Evolutionary conservation across 768 basidiomycete genomes (phyloP), one percentile per base, ranked within the genome.

Genomic region (Coprinellus micaceus): DNA sequence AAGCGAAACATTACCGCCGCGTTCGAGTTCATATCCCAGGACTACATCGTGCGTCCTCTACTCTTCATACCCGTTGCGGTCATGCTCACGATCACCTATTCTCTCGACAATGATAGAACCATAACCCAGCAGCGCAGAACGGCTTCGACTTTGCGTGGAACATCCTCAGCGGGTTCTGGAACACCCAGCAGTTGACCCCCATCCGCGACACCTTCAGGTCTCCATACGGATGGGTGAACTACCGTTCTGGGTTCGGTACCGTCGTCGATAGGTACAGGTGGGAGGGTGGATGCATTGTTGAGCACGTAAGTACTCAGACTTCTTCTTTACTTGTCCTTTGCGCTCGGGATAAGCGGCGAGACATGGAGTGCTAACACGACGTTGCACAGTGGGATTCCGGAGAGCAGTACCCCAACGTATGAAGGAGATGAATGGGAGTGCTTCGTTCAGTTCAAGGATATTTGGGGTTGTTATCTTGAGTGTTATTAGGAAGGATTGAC

Each of bases 111-210:
- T n/a, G n/a, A 39, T 22, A 55, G 54, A 55, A 55, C 45, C 54
- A 55, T 43, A 55, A 55, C 54, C 54, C 54, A 4, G 45, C 30
- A n/a, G 54, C 54, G 3, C 54, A 55, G 36, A 55, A 55, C 54
- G 54, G 54, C 17, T 55, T 55, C 33, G 54, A 55, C 33, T 55
- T 47, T 48, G 54, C 54, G 12, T 55, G 54, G 54, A 55, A 55
- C 46, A 48, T 55, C 45, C 46, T 55, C 25, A 55, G 45, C 25
- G 39, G 39, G 9, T 55, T 55, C 45, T 55, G 54, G 54, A 48
- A 55, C 39, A 55, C 54, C 21, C 54, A 55, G 33, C 9, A 26
- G 7, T 28, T 55, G 45, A 55, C 54, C 4, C 54, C 54, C 12
- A 9, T 55, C 12, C 25, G 54, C 3, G 24, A 55, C 19, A 55